Evolutionary conservation across 306 rosid genomes (phyloP), one percentile per base, ranked within the genome.

Genomic region (Vigna reflexopilosa): DNA sequence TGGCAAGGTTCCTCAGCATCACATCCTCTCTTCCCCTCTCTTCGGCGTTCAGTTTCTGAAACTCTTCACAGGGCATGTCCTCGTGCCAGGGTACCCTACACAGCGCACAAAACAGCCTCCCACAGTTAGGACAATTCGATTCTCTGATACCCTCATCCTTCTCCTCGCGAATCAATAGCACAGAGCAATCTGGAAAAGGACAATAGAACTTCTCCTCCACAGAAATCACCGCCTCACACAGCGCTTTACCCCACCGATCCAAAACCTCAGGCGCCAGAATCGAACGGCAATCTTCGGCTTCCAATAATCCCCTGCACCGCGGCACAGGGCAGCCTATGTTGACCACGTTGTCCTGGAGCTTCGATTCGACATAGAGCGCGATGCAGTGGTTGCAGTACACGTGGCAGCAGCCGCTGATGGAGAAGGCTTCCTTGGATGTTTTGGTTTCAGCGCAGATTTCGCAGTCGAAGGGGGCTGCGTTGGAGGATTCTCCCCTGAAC

Each of bases 1-100:
- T 59, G 0, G 90, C 90, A 26, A 87, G 86, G 14, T 55, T 12
- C 81, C 82, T 67, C 59, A 82, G 45, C 90, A 87, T 82, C 17
- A 84, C 17, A 55, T 84, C 90, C 7, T 81, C 85, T 2, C 9
- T 76, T 50, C 50, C 81, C 55, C 77, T 75, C 83, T 84, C 90
- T 0, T 84, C 83, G 26, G 32, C 20, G 15, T 70, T 73, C 73
- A 87, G 79, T 14, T 72, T 79, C 85, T 87, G 77, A 77, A 87
- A 84, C 49, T 82, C 85, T 0, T 13, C 50, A 14, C 90, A 82
- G 0, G 44, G 9, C 0, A 81, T 71, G 3, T 82, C 90, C 0
- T 30, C 9, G 52, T 87, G 93, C 93, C 93, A 89, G 0, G 89
- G 73, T 1, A 81, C 90, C 71, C 38, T 81, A 49, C 90, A 89